Evolutionary conservation across 345 rosid species (phyloP), one percentile per base, ranked within the genome.

Genomic region (sweet orange (Citrus sinensis)): DNA sequence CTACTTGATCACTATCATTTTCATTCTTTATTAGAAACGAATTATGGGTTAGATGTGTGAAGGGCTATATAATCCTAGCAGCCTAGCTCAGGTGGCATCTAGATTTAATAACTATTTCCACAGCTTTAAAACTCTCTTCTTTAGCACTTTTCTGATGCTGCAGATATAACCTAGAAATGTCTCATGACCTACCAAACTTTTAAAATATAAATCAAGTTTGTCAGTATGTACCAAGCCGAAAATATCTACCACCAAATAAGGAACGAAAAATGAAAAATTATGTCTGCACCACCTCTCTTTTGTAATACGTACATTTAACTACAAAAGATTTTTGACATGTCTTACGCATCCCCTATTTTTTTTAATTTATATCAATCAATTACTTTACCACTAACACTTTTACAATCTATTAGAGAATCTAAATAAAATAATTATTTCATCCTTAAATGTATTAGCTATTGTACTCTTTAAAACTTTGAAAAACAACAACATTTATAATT

Each of bases 261-360:
- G 9, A 65, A 65, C 0, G 1, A 46, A 11, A 2, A 42, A 42
- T 2, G 0, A 42, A 42, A 42, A 46, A 46, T 11, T 0, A 46
- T 3, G 17, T 13, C 5, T 1, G 5, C 17, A 1, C 51, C 0
- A 1, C 4, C 0, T 13, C 17, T 42, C 0, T 42, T 42, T 11
- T 10, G 1, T 11, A 0, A 11, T 42, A 42, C 11, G 4, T 42
- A 42, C 0, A 11, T 42, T 42, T 42, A 42, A 42, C 0, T 11
- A 42, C 1, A 40, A 40, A 40, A 40, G 7, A 3, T 10, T 10
- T 42, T 42, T 42, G 49, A 11, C 3, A 42, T 42, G 4, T 42
- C 0, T 0, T 42, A 42, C 4, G 16, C 1, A 42, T 46, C 1
- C 0, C 5, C 0, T 46, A 46, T 46, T 0, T 13, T 46, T 46